Base-by-base conservation (phyloP, 371 early-diverging fungal genomes). In the Mucor lusitanicus region DNA sequence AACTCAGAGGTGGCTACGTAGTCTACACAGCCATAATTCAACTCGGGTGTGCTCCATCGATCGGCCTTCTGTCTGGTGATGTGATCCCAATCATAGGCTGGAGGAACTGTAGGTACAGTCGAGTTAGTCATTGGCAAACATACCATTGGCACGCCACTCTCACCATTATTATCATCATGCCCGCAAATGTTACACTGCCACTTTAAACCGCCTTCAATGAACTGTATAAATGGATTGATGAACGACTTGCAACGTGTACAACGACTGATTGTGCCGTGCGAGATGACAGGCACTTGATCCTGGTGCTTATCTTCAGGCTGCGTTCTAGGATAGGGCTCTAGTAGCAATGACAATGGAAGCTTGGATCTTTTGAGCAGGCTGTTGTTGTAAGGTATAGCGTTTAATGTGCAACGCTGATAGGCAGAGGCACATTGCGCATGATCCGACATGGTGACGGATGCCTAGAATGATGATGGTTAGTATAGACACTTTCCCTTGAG, bases 101-200 rank as follows among this genome's bases (percentile, higher is more conserved):
- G 72, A 7, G 93, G 93, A 3, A 94, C 92, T 84, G 63, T 39
- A 32, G 4, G 25, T 25, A 19, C 11, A 3, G 21, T n/a, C 11
- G 5, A 7, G 19, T 44, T 19, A 19, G 19, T 9, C 9, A 25
- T 21, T 21, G 27, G 5, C 33, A 42, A n/a, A 30, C 30, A 30
- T 30, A 6, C 30, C 60, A 11, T 11, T 23, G 7, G 1, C 11
- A 15, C 17, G 19, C 15, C 27, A 57, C 3, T 25, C 65, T 44
- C 74, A 88, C 90, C 87, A 64, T 94, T 90, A 71, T 94, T 94
- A 42, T 82, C 85, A 54, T 82, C 83, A 37, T 90, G 68, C n/a
- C 80, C 83, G 75, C 95, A 95, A 75, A 94, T 76, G 73, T 94
- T 94, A 67, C 95, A 95, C 70, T 87, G 84, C 95, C 94, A 95